A percentile compares a stretch with the other conserved stretches of the same genome.
Conservation (phyloP, 1,139 yeast genomes). For the Kodamaea alishanica region DNA sequence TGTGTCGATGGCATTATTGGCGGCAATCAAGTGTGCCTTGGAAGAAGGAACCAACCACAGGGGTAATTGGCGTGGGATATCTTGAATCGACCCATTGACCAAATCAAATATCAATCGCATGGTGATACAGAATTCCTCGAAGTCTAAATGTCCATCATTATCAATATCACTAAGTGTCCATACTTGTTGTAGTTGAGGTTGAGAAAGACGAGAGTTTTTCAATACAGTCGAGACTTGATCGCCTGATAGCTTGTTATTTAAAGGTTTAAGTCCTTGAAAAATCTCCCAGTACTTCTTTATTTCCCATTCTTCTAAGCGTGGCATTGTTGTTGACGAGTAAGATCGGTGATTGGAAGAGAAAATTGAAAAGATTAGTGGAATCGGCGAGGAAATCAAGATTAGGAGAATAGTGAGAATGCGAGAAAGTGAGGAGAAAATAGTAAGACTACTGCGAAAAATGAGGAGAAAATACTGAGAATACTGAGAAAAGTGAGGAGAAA, state of each 20-base stretch:
- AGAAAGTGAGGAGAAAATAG: no score
- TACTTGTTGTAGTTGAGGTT: constrained; percentile 69
- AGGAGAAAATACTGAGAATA: no score
- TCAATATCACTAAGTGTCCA: constrained; percentile 96
- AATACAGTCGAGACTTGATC: constrained; percentile 83
- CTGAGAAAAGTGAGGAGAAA: no score
- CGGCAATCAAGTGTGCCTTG: constrained; percentile 78
- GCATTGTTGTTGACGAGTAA: constrained; percentile 26
- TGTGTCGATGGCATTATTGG: constrained; percentile 58
- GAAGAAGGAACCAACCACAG: constrained; percentile 90
- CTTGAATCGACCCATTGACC: constrained; percentile 67
- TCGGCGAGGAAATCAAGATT: no score
- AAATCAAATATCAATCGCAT: constrained; percentile 92
- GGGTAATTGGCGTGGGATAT: constrained; percentile 72
- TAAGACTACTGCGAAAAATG: no score
- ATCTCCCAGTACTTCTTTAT: constrained; percentile 97
- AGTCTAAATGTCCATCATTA: constrained; percentile 84
- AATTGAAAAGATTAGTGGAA: no score
- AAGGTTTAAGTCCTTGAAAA: constrained; percentile 83
- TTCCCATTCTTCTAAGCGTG: constrained; percentile 87
- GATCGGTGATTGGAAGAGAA: no score
- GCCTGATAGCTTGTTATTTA: constrained; percentile 72
- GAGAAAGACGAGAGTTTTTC: constrained; percentile 80
- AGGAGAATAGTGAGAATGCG: no score
- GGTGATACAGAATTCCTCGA: constrained; percentile 96